phyloP scores from a whole-genome alignment of 805 yeast genomes.

The Wickerhamiella qilinensis region DNA sequence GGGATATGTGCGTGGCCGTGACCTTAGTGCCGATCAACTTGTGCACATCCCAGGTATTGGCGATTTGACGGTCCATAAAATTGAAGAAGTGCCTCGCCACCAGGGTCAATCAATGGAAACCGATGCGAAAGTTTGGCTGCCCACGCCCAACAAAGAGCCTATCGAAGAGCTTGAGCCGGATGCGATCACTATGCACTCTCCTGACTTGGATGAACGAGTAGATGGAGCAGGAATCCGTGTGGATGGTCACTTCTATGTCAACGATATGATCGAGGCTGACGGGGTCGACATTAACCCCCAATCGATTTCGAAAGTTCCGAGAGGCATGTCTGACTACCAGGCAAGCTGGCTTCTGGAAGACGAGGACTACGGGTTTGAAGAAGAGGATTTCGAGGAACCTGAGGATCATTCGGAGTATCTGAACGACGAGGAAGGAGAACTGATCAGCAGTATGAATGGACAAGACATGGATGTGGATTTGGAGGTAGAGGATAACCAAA shows the following conservation, averaged over 20 bases:
- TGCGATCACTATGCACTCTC: slow-evolving; percentile 16
- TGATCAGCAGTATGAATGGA: slow-evolving; percentile 7
- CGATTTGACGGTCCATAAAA: slow-evolving; percentile 59
- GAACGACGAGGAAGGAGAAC: slow-evolving; percentile 18
- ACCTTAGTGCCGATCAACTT: slow-evolving; percentile 55
- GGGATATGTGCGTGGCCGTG: slow-evolving; percentile 70
- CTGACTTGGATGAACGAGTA: slow-evolving; percentile 18
- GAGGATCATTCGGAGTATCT: slow-evolving; percentile 13
- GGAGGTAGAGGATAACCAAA: slow-evolving; percentile 56
- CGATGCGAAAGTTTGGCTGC: slow-evolving; percentile 17
- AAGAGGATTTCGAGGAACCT: slow-evolving; percentile 21
- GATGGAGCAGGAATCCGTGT: slow-evolving; percentile 33
- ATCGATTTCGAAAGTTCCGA: slow-evolving; percentile 34
- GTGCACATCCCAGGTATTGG: slow-evolving; percentile 84
- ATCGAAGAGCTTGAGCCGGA: slow-evolving; percentile 16
- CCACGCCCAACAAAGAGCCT: slow-evolving; percentile 18
- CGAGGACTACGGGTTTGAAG: slow-evolving; percentile 28
- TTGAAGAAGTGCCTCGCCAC: slow-evolving; percentile 31
- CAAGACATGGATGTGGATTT: slow-evolving; percentile 40
- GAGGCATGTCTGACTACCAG: slow-evolving; percentile 64
- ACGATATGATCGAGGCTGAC: slow-evolving; percentile 17
- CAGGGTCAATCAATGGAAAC: slow-evolving; percentile 20
- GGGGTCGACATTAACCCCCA: slow-evolving; percentile 15
- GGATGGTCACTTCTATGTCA: slow-evolving; percentile 40
- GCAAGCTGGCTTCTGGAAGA: slow-evolving; percentile 48